phyloP scores from a whole-genome alignment of 1,139 yeast species.

The Saccharomyces hybrid region DNA sequence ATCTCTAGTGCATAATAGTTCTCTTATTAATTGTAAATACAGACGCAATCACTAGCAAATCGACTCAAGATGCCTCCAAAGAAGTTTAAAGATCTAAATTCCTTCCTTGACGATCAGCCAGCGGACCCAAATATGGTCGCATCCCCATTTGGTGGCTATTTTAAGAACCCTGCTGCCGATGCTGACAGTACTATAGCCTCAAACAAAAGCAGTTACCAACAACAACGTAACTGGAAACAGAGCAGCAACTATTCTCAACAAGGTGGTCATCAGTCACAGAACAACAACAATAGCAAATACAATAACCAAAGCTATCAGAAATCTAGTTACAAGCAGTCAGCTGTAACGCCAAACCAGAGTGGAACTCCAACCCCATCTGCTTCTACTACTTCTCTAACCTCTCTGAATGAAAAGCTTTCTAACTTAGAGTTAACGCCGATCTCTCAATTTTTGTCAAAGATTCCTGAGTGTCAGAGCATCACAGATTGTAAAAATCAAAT shows the following conservation, averaged over 20 bases:
- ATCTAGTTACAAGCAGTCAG: constrained; percentile 20
- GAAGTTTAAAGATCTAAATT: constrained; percentile 28
- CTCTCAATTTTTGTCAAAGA: constrained; percentile 47
- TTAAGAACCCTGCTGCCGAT: constrained; percentile 15
- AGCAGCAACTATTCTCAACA: constrained; percentile 10
- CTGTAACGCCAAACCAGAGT: constrained; percentile 26
- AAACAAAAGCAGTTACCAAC: constrained; percentile 17
- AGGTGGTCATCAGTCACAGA: constrained; percentile 12
- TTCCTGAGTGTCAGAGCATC: constrained; percentile 52
- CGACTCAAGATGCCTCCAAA: constrained; percentile 29
- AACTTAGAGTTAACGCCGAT: constrained; percentile 67
- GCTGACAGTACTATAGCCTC: background rate
- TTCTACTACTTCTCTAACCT: constrained; percentile 58
- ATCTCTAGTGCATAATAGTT: background rate
- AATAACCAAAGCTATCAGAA: constrained; percentile 7
- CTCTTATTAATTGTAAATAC: background rate
- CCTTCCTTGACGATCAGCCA: constrained; percentile 27
- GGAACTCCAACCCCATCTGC: constrained; percentile 29
- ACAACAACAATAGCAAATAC: constrained; percentile 6
- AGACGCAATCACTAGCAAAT: background rate
- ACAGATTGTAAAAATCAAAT: constrained; percentile 62
- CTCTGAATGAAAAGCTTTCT: constrained; percentile 61
- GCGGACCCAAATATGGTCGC: constrained; percentile 26
- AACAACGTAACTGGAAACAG: constrained; percentile 18
- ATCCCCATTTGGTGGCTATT: constrained; percentile 32